Evolutionary conservation across 768 basidiomycete genomes (phyloP).

Genomic region (Suillus cothurnatus): DNA sequence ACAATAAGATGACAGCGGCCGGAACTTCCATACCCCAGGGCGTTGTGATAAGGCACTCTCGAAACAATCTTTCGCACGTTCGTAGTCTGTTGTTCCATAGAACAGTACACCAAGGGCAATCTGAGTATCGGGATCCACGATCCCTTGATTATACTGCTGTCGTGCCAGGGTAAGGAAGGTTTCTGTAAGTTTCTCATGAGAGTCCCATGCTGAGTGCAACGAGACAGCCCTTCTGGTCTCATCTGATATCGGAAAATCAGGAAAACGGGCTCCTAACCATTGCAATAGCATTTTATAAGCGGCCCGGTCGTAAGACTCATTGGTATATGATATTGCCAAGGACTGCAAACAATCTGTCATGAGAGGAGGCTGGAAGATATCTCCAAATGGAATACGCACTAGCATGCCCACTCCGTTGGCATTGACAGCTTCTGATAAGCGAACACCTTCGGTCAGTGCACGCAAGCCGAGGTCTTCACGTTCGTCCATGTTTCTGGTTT

Average conservation of each 20-base stretch:
- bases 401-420: conserved; percentile 74
- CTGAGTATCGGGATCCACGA: conserved; percentile 89
- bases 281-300: conserved; percentile 84
- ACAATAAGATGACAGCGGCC: background rate
- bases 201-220: conserved; percentile 75
- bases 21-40: conserved; percentile 57
- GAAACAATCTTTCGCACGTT: conserved; percentile 93
- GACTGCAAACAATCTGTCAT: conserved; percentile 52
- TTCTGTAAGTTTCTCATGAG: conserved; percentile 78
- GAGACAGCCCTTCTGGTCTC: conserved; percentile 56
- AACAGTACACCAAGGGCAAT: conserved; percentile 91
- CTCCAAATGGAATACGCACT: conserved; percentile 42
- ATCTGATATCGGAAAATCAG: conserved; percentile 53
- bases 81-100: conserved; percentile 86
- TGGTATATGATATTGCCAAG: conserved; percentile 94
- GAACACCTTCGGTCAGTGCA: conserved; percentile 75
- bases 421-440: conserved; percentile 61
- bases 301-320: conserved; percentile 87
- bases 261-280: conserved; percentile 76
- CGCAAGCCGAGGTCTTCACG: conserved; percentile 82
- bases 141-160: conserved; percentile 70
- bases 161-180: conserved; percentile 83
- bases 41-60: conserved; percentile 78
- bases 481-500: conserved; percentile 89
- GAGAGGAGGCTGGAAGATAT: background rate